Evolutionary conservation across 768 basidiomycete genomes (phyloP).

Genomic region (Mycena crocata): DNA sequence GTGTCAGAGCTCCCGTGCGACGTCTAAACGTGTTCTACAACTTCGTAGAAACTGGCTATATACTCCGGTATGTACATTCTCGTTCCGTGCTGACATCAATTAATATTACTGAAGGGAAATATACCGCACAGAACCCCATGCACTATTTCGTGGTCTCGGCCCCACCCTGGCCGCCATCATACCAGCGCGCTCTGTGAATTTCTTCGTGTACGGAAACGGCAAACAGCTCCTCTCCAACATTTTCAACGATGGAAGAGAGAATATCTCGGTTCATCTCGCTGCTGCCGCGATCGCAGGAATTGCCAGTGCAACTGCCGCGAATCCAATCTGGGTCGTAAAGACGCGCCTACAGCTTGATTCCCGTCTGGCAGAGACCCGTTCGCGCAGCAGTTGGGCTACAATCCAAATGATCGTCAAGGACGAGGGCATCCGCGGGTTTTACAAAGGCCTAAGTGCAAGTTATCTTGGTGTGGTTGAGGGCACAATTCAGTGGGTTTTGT

Average conservation of each 20-base stretch:
- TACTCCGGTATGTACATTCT: slow-evolving; percentile 74
- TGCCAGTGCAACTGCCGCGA: slow-evolving; percentile 89
- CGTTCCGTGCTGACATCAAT: background rate
- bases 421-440: slow-evolving; percentile 90
- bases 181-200: slow-evolving; percentile 96
- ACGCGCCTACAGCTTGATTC: slow-evolving; percentile 86
- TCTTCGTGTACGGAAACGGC: slow-evolving; percentile 97
- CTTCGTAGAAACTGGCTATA: slow-evolving; percentile 94
- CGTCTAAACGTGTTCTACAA: slow-evolving; percentile 80
- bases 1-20: slow-evolving; percentile 51
- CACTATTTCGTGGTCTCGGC: slow-evolving; percentile 94
- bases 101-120: slow-evolving; percentile 72
- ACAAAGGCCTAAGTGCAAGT: slow-evolving; percentile 94
- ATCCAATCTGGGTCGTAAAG: slow-evolving; percentile 99
- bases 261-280: slow-evolving; percentile 83
- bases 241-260: slow-evolving; percentile 86
- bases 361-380: slow-evolving; percentile 46
- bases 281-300: slow-evolving; percentile 92
- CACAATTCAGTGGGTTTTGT: slow-evolving; percentile 97
- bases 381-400: slow-evolving; percentile 67
- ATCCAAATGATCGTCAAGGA: slow-evolving; percentile 81
- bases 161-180: slow-evolving; percentile 95
- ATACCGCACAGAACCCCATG: slow-evolving; percentile 85
- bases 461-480: slow-evolving; percentile 96
- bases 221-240: slow-evolving; percentile 89